These are phyloP conservation scores for Scheffersomyces titani DNA, from an alignment of 1,139 yeast genomes.

Conservation along the genomic window DNA sequence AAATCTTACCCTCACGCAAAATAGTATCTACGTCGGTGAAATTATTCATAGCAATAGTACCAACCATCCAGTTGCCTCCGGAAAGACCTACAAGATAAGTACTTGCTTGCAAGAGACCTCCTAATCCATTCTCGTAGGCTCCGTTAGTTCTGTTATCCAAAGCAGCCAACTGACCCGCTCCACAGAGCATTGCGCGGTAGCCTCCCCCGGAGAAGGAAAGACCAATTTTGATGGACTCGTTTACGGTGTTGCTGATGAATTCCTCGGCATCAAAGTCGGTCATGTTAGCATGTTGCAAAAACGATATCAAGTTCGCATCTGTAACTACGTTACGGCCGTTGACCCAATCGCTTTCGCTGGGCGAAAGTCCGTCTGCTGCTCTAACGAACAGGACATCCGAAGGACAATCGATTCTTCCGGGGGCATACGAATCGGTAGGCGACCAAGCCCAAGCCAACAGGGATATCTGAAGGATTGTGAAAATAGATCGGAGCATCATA, in stretches of 20 bases:
- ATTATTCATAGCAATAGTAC: conserved; percentile 77
- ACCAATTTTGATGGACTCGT: conserved; percentile 21
- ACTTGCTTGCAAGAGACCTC: conserved; percentile 74
- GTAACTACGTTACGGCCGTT: conserved; percentile 20
- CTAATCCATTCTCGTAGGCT: conserved; percentile 62
- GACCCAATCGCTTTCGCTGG: conserved; percentile 20
- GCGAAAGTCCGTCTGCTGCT: conserved; percentile 16
- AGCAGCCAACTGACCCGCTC: conserved; percentile 29
- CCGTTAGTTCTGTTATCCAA: conserved; percentile 29
- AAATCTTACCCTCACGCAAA: conserved; percentile 49
- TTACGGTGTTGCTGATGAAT: conserved; percentile 19
- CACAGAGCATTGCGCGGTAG: conserved; percentile 27
- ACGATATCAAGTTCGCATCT: conserved; percentile 17
- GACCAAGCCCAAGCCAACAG: conserved; percentile 14
- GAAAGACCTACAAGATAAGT: conserved; percentile 80
- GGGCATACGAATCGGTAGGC: conserved; percentile 26
- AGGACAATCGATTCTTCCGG: conserved; percentile 22
- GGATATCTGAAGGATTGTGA: no score
- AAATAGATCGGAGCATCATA: no score
- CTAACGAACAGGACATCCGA: conserved; percentile 14
- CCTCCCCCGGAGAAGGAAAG: conserved; percentile 30
- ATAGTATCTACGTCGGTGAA: conserved; percentile 73
- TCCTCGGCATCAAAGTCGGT: conserved; percentile 20
- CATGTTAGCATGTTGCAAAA: conserved; percentile 19
- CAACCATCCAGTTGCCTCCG: conserved; percentile 88